Evolutionary conservation across 768 basidiomycete genomes (phyloP).

Genomic region (Rhodosporidiobolus sp.): DNA sequence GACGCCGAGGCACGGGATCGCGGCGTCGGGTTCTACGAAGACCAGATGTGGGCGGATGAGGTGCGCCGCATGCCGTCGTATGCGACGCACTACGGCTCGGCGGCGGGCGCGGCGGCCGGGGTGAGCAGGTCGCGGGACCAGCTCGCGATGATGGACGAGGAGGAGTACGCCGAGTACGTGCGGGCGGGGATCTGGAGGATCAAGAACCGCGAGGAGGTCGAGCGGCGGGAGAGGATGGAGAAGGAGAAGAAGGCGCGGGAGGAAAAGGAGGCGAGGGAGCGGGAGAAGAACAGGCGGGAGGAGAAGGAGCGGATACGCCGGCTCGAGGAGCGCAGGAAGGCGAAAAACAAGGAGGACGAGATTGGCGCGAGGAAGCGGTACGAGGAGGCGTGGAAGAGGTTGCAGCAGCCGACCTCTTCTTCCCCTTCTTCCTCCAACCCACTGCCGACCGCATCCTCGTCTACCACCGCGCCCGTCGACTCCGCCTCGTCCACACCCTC

Average conservation of each 20-base stretch:
- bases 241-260: conserved; percentile 1
- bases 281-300: not conserved
- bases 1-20: conserved; percentile 26
- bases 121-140: not conserved
- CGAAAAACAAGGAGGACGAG: conserved; percentile 21
- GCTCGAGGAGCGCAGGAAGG: conserved; percentile 13
- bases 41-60: not conserved
- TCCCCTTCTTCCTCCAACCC: not conserved
- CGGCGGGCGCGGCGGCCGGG: conserved; percentile 19
- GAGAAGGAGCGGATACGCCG: conserved; percentile 21
- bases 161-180: conserved; percentile 44
- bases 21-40: conserved; percentile 26
- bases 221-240: conserved; percentile 15
- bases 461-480: not conserved
- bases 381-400: conserved; percentile 25
- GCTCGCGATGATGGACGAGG: conserved; percentile 39
- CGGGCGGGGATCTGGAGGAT: conserved; percentile 41
- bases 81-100: conserved; percentile 27
- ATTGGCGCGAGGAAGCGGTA: conserved; percentile 21
- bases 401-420: not conserved
- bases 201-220: conserved; percentile 40
- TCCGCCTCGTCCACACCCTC: not conserved
- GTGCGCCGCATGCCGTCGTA: conserved; percentile 12
- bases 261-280: conserved; percentile 23
- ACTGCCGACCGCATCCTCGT: not conserved